Evolutionary conservation across 441 rosid genomes (phyloP), one percentile per base, ranked within the genome.

Genomic region (Pelargonium australe): DNA sequence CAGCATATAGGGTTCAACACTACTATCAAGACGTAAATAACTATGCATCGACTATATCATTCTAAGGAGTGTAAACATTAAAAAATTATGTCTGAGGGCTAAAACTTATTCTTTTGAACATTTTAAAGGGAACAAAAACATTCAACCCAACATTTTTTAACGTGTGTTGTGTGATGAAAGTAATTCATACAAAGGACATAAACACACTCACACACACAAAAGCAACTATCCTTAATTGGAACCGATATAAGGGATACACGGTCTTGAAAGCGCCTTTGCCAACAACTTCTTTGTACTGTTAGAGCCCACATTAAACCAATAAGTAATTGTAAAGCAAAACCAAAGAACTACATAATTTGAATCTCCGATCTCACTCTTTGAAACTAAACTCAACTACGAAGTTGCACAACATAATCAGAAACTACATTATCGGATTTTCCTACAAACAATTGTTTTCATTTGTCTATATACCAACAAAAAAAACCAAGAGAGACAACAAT

Each of bases 221-320:
- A 78, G 70, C 66, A 63, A 4, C 53, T 2, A 47, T 10, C 14
- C 8, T 47, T 12, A 12, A n/a, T 47, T 7, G 53, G 68, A 41
- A 60, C 23, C 44, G 66, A 68, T 79, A 45, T 47, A 53, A 14
- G 44, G 79, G 85, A 72, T 87, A 93, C 98, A 93, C 93, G 5
- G 75, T 93, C 87, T 93, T 93, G 61, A 95, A 88, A 85, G 98
- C 93, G 74, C 98, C 98, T 82, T 85, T 89, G 34, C 98, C 98
- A 44, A 93, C 86, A 68, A 93, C 80, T 72, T 93, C 97, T 81
- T 80, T 78, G 76, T 89, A 89, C 98, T 91, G 89, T 80, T 79
- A 53, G 41, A 72, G 55, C 60, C 77, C 17, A 20, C 13, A 25
- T 45, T 64, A 20, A 72, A 65, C 69, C 53, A 10, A 47, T 47